These are phyloP conservation scores for Papiliotrema fonsecae DNA, from an alignment of 1,284 basidiomycete species.

Conservation along the genomic window DNA sequence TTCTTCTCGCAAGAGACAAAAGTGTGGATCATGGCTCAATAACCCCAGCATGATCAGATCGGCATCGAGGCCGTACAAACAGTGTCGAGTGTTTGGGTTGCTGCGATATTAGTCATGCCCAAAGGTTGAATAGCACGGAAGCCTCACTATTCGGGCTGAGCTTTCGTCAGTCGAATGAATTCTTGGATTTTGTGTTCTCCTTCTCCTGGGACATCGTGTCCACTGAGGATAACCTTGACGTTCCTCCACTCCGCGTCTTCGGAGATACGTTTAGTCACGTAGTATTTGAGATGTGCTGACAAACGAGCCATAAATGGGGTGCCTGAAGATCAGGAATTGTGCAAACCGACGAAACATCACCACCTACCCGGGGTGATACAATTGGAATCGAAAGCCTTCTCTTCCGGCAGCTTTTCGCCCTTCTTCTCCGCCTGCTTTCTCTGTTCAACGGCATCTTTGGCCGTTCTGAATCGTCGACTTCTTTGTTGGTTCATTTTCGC, in stretches of 20 bases:
- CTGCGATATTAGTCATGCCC: constrained; percentile 17
- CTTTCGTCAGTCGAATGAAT: constrained; percentile 89
- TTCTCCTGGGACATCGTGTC: constrained; percentile 98
- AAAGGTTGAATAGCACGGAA: neutral
- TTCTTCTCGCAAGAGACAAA: constrained; percentile 94
- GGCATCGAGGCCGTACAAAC: constrained; percentile 96
- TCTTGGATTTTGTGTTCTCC: constrained; percentile 99
- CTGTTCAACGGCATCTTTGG: constrained; percentile 84
- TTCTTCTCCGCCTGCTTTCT: constrained; percentile 78
- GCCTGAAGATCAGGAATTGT: constrained; percentile 52
- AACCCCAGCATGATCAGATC: constrained; percentile 98
- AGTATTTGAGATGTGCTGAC: constrained; percentile 88
- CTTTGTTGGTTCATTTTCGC: constrained; percentile 99
- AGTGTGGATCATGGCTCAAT: constrained; percentile 96
- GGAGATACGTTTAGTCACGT: constrained; percentile 92
- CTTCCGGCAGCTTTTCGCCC: constrained; percentile 85
- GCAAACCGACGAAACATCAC: neutral
- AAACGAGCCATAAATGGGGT: constrained; percentile 92
- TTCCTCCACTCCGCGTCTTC: constrained; percentile 92
- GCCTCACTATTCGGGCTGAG: constrained; percentile 76
- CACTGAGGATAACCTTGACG: constrained; percentile 89
- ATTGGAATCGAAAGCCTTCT: constrained; percentile 97
- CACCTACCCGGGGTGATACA: constrained; percentile 91
- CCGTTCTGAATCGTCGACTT: constrained; percentile 87
- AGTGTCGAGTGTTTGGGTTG: constrained; percentile 64